Evolutionary conservation across 1,284 basidiomycete species (phyloP).

Genomic region (Ganoderma lingzhi): DNA sequence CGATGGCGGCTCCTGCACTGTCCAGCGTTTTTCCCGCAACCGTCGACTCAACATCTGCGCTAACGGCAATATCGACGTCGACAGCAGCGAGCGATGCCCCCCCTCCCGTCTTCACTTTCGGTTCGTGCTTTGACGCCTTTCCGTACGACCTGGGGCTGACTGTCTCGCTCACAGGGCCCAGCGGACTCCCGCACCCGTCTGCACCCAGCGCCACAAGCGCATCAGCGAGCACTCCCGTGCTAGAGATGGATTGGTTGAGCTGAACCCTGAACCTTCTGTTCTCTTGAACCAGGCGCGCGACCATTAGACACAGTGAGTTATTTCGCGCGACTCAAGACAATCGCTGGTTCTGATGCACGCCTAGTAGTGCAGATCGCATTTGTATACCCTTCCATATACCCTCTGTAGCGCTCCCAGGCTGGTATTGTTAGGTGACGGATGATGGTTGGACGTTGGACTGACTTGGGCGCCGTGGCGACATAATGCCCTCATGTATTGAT

Average conservation of each 20-base stretch:
- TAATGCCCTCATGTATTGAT: not conserved
- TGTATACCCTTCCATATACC: not conserved
- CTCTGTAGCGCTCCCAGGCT: not conserved
- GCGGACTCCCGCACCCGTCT: not conserved
- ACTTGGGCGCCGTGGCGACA: not conserved
- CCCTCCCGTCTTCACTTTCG: not conserved
- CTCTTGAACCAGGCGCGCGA: not conserved
- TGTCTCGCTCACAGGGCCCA: not conserved
- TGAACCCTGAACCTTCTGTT: not conserved
- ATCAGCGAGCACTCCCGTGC: not conserved
- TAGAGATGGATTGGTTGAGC: slow-evolving; percentile 2
- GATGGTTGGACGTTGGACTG: not conserved
- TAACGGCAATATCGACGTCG: not conserved
- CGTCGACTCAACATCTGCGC: not conserved
- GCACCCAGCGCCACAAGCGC: not conserved
- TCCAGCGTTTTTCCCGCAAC: not conserved
- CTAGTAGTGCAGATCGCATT: not conserved
- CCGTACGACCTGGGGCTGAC: not conserved
- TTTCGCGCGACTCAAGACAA: not conserved
- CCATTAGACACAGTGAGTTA: not conserved
- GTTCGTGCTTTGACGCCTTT: not conserved
- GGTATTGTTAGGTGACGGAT: not conserved
- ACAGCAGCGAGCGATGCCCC: not conserved
- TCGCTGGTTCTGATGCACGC: not conserved
- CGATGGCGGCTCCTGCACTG: not conserved